A percentile compares a stretch with the other conserved stretches of the same genome.
Conservation (phyloP, 345 rosid genomes). For the Eucalyptus cloeziana region DNA sequence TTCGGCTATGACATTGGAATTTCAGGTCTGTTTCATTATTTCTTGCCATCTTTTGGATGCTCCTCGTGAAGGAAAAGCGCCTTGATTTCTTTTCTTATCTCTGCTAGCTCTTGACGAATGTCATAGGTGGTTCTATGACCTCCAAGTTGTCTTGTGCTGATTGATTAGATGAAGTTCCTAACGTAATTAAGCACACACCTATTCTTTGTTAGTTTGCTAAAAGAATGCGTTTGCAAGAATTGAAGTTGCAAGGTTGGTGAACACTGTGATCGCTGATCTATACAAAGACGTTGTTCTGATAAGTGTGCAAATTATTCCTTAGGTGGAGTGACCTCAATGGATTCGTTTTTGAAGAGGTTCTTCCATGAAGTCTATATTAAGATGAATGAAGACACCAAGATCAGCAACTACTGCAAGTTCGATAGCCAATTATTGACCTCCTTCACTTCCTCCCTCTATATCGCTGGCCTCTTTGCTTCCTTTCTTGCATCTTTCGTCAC, state of each 20-base stretch:
- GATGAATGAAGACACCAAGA: slow-evolving; percentile 33
- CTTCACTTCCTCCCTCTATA: slow-evolving; percentile 70
- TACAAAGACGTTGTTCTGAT: background rate
- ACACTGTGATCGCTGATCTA: background rate
- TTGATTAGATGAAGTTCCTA: background rate
- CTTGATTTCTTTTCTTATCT: background rate
- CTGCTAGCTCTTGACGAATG: background rate
- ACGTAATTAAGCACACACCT: background rate
- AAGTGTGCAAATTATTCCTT: background rate
- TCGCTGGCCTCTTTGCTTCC: slow-evolving; percentile 55
- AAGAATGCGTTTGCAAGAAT: background rate
- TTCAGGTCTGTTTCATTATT: slow-evolving; percentile 22
- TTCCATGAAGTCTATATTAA: slow-evolving; percentile 39
- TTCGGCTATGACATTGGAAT: slow-evolving; percentile 88
- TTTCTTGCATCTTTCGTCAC: slow-evolving; percentile 52
- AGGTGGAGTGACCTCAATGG: slow-evolving; percentile 90
- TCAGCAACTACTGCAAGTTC: slow-evolving; percentile 66
- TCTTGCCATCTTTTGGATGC: background rate
- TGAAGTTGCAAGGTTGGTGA: background rate
- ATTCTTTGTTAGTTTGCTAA: background rate
- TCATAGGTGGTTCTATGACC: background rate
- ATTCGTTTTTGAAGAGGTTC: slow-evolving; percentile 43
- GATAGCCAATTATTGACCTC: slow-evolving; percentile 58
- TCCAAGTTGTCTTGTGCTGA: background rate
- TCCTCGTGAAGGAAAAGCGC: background rate